These are phyloP conservation scores for Fraxinus anomala DNA, from an alignment of 257 asterid species.

Conservation along the genomic window DNA sequence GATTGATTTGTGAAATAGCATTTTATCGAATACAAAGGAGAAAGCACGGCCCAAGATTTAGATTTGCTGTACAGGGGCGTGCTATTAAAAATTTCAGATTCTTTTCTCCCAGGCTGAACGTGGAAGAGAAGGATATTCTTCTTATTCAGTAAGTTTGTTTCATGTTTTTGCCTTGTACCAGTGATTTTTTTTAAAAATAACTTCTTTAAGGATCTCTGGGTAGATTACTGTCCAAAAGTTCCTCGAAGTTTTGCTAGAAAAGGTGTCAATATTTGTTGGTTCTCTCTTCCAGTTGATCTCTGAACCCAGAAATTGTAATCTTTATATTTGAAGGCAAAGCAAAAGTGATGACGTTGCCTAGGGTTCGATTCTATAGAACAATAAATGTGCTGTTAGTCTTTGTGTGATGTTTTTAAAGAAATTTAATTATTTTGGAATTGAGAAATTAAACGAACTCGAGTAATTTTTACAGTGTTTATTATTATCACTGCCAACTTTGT, in stretches of 20 bases:
- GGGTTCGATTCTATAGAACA: not conserved
- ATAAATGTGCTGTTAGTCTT: not conserved
- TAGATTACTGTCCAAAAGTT: not conserved
- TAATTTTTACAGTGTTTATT: not conserved
- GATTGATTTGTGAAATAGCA: not conserved
- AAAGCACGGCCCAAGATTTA: not conserved
- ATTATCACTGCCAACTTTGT: not conserved
- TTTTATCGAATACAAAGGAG: not conserved
- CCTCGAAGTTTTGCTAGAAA: conserved; percentile 35
- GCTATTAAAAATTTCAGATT: not conserved
- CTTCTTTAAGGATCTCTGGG: not conserved
- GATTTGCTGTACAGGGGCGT: conserved; percentile 1
- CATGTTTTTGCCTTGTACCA: not conserved
- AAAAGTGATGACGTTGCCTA: not conserved
- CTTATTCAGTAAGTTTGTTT: not conserved
- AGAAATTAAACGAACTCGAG: not conserved
- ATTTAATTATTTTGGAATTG: not conserved
- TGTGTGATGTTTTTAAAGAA: not conserved
- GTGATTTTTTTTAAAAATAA: not conserved
- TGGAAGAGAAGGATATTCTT: not conserved
- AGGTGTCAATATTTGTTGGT: conserved; percentile 18
- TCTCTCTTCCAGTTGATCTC: not conserved
- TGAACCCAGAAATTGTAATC: conserved; percentile 23
- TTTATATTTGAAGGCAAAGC: conserved; percentile 15
- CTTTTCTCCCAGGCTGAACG: not conserved